Conservation (phyloP, 805 yeast species). For the Komagataella mondaviorum region DNA sequence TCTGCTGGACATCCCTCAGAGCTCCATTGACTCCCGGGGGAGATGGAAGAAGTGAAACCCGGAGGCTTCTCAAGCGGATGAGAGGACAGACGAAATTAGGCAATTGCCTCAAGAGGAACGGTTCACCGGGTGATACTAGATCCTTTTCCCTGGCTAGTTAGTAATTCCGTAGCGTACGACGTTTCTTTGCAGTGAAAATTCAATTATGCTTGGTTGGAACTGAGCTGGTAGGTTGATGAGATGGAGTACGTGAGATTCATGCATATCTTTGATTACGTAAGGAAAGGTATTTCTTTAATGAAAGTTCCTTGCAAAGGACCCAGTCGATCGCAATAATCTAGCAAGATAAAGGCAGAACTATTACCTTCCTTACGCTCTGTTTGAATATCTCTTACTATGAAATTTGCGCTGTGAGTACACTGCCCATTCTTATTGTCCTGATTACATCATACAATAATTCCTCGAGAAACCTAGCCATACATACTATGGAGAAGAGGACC, state of each 20-base stretch:
- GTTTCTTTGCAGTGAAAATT: too few relatives aligned
- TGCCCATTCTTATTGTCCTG: not conserved
- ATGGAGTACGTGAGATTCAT: not conserved
- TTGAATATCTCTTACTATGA: not conserved
- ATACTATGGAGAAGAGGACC: not conserved
- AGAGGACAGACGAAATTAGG: not conserved
- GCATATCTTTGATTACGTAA: not conserved
- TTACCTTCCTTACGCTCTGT: too few relatives aligned
- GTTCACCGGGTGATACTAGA: not conserved
- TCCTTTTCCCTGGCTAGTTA: not conserved
- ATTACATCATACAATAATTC: not conserved
- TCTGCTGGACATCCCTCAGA: not conserved
- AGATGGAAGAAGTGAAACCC: not conserved
- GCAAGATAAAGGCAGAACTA: too few relatives aligned
- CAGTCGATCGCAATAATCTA: too few relatives aligned
- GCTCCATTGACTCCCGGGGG: not conserved
- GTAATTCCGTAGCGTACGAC: not conserved
- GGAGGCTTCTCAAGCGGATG: not conserved
- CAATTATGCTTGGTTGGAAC: not conserved
- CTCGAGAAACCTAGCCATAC: not conserved
- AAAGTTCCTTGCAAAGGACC: too few relatives aligned
- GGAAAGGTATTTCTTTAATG: not conserved
- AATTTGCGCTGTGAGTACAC: too few relatives aligned
- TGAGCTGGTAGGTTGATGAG: not conserved
- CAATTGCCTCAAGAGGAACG: not conserved